A percentile compares a stretch with the other conserved stretches of the same genome.
These are phyloP conservation scores for Funneliformis mosseae DNA, from an alignment of 192 early-diverging fungal species.

Conservation along the genomic window DNA sequence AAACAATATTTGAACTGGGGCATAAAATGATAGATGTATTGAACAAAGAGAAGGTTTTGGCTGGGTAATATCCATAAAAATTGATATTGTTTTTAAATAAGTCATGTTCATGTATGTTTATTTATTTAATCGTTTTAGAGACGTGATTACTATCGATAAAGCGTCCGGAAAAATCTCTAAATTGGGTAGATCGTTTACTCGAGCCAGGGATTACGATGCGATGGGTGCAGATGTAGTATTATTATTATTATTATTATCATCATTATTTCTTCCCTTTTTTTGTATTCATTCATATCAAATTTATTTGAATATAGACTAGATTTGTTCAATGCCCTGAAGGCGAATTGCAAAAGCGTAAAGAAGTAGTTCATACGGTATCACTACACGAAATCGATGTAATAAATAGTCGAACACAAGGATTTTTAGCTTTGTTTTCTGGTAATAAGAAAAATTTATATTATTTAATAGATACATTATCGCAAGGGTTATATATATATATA, in stretches of 20 bases:
- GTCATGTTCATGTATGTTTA: neutral
- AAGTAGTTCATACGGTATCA: slow-evolving; percentile 97
- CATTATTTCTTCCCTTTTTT: no score
- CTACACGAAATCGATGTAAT: slow-evolving; percentile 99
- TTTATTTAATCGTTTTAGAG: slow-evolving; percentile 49
- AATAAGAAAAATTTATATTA: slow-evolving; percentile 11
- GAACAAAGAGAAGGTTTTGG: slow-evolving; percentile 97
- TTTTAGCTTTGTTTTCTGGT: slow-evolving; percentile 95
- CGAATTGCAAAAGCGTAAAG: slow-evolving; percentile 95
- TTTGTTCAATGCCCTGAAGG: slow-evolving; percentile 99
- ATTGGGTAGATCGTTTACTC: slow-evolving; percentile 93
- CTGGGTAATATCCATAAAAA: slow-evolving; percentile 59
- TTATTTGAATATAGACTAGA: slow-evolving; percentile 60
- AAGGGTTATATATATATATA: neutral
- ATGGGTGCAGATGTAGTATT: slow-evolving; percentile 85
- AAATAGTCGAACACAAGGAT: slow-evolving; percentile 96
- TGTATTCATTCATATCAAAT: no score
- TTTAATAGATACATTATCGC: no score
- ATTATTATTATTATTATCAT: no score
- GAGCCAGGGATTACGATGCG: slow-evolving; percentile 97
- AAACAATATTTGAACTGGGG: slow-evolving; percentile 98
- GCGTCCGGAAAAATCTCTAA: slow-evolving; percentile 94
- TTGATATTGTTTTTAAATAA: neutral
- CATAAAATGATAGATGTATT: slow-evolving; percentile 98
- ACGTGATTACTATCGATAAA: slow-evolving; percentile 99